Conservation (phyloP, 2,329 filamentous ascomycete species). For the Penicillium crustosum region DNA sequence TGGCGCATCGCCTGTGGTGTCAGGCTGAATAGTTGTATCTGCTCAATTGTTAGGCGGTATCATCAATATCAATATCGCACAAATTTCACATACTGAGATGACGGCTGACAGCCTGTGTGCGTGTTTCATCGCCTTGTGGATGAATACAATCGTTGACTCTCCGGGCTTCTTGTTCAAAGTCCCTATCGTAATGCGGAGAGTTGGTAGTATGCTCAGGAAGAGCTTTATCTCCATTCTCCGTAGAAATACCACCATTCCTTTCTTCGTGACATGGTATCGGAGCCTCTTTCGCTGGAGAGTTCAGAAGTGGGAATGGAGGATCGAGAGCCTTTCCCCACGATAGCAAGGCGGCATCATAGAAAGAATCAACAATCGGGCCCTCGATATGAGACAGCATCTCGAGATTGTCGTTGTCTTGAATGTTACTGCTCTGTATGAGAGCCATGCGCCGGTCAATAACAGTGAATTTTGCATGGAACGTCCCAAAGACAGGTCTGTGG, state of each 20-base stretch:
- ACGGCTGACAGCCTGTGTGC: slow-evolving; percentile 60
- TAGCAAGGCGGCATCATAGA: slow-evolving; percentile 73
- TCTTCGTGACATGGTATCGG: slow-evolving; percentile 25
- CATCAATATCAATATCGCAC: not conserved
- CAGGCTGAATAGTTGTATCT: slow-evolving; percentile 57
- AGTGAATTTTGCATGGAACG: slow-evolving; percentile 76
- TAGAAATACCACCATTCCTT: slow-evolving; percentile 5
- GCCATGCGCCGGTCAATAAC: slow-evolving; percentile 71
- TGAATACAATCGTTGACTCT: slow-evolving; percentile 61
- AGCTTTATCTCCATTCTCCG: slow-evolving; percentile 16
- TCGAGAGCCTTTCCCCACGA: slow-evolving; percentile 67
- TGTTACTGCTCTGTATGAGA: slow-evolving; percentile 74
- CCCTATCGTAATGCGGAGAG: slow-evolving; percentile 63
- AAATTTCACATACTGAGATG: slow-evolving; percentile 54
- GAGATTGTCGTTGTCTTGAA: slow-evolving; percentile 72
- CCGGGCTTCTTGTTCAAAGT: slow-evolving; percentile 60
- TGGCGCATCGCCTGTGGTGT: slow-evolving; percentile 55
- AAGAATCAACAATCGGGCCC: slow-evolving; percentile 71
- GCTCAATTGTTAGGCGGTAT: not conserved
- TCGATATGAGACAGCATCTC: slow-evolving; percentile 79
- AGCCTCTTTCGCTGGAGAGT: slow-evolving; percentile 48
- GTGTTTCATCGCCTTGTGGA: slow-evolving; percentile 52
- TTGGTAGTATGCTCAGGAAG: slow-evolving; percentile 59
- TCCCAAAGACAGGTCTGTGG: slow-evolving; percentile 68
- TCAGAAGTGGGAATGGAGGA: slow-evolving; percentile 58